Evolutionary conservation across 2,329 filamentous ascomycete species (phyloP), one percentile per base, ranked within the genome.

Genomic region (Tympanopsis confertula): DNA sequence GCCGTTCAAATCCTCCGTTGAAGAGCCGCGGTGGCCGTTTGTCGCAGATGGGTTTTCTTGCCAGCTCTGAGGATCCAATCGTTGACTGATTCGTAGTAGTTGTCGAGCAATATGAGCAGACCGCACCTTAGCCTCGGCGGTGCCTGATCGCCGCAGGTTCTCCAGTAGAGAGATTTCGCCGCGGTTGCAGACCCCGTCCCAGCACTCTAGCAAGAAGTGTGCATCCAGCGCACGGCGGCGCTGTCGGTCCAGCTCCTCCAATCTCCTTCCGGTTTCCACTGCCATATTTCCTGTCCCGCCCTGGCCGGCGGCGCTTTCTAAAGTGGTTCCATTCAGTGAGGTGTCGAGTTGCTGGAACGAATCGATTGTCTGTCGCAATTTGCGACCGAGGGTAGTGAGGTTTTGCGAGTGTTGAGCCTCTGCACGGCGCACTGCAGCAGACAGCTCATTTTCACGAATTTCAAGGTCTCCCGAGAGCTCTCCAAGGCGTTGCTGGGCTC

Each of bases 241-340:
- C 62, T 98, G 94, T 51, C 86, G 78, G 59, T 98, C 91, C 42
- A 98, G 69, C 57, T 96, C 89, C 62, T 98, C 91, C 10, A 98
- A 67, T 51, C 82, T 80, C 62, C 94, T 87, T 48, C 91, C 91
- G 38, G 95, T 96, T 56, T 94, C 86, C 38, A 98, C 86, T 1
- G 91, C 91, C 45, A 91, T 76, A 54, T 89, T 94, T 2, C 89
- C 89, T 7, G 30, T 33, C 15, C 12, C 68, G 38, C 74, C 70
- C 13, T 7, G 5, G 7, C 10, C 13, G 7, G 50, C 52, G 2
- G 50, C 44, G 32, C 46, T 43, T 22, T 57, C 53, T 13, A 44
- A 42, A 24, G 43, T 45, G 39, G 44, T 48, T 41, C 42, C 47
- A 39, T 44, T 46, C 10, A 44, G 45, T 12, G 45, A 40, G 3